Evolutionary conservation across 1,284 basidiomycete genomes (phyloP).

Genomic region (Naganishia cerealis): DNA sequence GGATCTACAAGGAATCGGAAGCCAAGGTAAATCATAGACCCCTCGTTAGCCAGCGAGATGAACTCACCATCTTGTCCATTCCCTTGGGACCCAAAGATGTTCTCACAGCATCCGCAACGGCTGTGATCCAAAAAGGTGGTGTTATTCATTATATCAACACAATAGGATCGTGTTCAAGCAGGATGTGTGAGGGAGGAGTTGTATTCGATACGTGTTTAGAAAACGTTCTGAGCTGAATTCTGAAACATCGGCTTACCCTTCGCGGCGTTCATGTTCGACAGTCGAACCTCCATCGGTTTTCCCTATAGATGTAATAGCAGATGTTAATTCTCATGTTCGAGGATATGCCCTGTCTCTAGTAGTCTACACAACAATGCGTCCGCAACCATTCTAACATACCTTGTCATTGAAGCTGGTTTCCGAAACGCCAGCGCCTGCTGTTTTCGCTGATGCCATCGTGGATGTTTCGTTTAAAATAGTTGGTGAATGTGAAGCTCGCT

Average conservation of each 20-base stretch:
- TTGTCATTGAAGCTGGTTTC: slow-evolving; percentile 49
- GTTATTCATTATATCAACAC: background rate
- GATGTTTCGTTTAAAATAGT: background rate
- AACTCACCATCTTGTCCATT: slow-evolving; percentile 96
- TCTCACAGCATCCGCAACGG: slow-evolving; percentile 94
- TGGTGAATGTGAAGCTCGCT: background rate
- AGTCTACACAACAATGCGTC: background rate
- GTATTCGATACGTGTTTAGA: slow-evolving; percentile 29
- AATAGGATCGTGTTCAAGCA: background rate
- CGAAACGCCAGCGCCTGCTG: slow-evolving; percentile 42
- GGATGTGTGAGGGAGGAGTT: background rate
- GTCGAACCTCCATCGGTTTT: slow-evolving; percentile 70
- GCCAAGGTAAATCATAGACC: background rate
- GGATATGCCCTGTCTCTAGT: background rate
- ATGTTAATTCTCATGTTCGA: slow-evolving; percentile 2
- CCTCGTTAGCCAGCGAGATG: background rate
- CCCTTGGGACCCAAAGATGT: slow-evolving; percentile 96
- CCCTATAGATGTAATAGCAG: slow-evolving; percentile 40
- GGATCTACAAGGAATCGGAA: slow-evolving; percentile 66
- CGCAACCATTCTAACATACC: slow-evolving; percentile 38
- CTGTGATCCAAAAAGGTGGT: slow-evolving; percentile 55
- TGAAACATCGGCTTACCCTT: slow-evolving; percentile 66
- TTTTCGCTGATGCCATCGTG: slow-evolving; percentile 27
- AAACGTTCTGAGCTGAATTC: background rate
- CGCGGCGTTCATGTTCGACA: slow-evolving; percentile 93